Evolutionary conservation across 192 early-diverging fungal genomes (phyloP).

Genomic region (Coemansia sp.): DNA sequence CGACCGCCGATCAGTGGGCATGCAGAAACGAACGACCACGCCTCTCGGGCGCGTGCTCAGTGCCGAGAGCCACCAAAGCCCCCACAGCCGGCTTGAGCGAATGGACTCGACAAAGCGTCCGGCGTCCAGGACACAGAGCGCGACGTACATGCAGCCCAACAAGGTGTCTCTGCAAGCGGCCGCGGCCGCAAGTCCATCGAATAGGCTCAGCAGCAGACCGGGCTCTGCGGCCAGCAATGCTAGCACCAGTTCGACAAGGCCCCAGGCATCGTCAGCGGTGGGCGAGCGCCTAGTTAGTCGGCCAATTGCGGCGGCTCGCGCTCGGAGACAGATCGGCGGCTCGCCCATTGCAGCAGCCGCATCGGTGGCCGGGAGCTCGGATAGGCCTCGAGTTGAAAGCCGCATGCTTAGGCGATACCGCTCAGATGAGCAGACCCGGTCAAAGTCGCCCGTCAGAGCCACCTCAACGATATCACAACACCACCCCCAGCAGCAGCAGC

Average conservation of each 20-base stretch:
- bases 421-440: conserved; percentile 8
- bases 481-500: neutral
- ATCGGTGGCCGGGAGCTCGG: neutral
- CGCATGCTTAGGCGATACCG: conserved; percentile 18
- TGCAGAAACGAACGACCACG: neutral
- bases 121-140: neutral
- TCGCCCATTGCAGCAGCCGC: neutral
- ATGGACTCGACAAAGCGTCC: neutral
- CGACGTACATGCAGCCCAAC: neutral
- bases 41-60: too few species aligned
- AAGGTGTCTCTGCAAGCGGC: neutral
- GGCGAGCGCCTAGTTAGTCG: neutral
- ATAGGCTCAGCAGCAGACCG: neutral
- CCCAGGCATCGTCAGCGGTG: neutral
- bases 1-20: too few species aligned
- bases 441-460: conserved; percentile 1
- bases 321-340: conserved; percentile 3
- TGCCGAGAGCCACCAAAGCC: neutral
- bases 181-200: neutral
- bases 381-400: neutral
- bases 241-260: neutral
- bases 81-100: neutral
- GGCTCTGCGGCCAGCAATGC: neutral
- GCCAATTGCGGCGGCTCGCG: conserved; percentile 15
- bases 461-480: too few species aligned